Conservation (phyloP, 2,329 filamentous ascomycete species). For the Westerdykella aurantiaca region DNA sequence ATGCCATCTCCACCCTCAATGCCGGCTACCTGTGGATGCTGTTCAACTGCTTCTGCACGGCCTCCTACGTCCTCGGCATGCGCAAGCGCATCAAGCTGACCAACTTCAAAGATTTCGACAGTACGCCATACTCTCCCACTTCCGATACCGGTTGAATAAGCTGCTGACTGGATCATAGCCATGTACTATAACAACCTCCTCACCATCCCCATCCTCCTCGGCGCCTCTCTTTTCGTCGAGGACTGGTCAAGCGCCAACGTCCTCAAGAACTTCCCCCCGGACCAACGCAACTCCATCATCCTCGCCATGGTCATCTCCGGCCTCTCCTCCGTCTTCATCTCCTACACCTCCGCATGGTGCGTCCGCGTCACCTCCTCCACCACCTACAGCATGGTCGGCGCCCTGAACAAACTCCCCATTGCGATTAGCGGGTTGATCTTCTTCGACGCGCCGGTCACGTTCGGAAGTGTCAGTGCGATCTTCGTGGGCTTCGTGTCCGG, state of each 20-base stretch:
- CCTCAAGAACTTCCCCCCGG: constrained; percentile 71
- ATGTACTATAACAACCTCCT: constrained; percentile 99
- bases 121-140: constrained; percentile 50
- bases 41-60: constrained; percentile 86
- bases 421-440: constrained; percentile 83
- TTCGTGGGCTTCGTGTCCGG: constrained; percentile 80
- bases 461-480: constrained; percentile 84
- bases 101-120: constrained; percentile 98
- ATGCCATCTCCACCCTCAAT: constrained; percentile 77
- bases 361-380: constrained; percentile 91
- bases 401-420: constrained; percentile 91
- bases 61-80: constrained; percentile 81
- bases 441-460: constrained; percentile 83
- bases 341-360: constrained; percentile 94
- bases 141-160: background rate
- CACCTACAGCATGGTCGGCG: constrained; percentile 93
- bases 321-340: constrained; percentile 86
- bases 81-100: constrained; percentile 96
- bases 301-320: constrained; percentile 88
- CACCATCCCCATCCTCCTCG: constrained; percentile 78
- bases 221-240: constrained; percentile 72
- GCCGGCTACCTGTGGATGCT: constrained; percentile 94
- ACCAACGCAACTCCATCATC: constrained; percentile 69
- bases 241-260: constrained; percentile 84
- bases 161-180: constrained; percentile 47